Percentiles rank a stretch among this genome's conserved stretches.
These are phyloP conservation scores for Plasmodium coatneyi DNA, from an alignment of 169 alveolate species.

Conservation along the genomic window DNA sequence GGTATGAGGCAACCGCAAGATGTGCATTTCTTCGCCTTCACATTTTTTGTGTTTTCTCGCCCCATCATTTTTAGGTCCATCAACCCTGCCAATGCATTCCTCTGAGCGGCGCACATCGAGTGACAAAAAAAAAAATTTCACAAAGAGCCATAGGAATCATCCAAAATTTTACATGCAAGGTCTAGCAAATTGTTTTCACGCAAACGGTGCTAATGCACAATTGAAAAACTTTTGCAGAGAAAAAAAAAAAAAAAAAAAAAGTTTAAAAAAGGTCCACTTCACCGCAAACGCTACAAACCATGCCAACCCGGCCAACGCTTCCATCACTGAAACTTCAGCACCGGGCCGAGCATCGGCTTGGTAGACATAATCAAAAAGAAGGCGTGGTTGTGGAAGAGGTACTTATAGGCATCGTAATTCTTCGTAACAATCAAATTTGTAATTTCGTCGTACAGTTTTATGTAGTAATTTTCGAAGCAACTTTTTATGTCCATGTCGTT, in stretches of 20 bases:
- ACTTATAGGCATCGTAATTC: slow-evolving; percentile 47
- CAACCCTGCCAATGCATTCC: not conserved
- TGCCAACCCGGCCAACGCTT: not conserved
- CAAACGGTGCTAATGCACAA: not conserved
- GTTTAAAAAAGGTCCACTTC: not conserved
- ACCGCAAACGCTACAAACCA: not conserved
- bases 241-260: not conserved
- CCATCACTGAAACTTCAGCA: slow-evolving; percentile 26
- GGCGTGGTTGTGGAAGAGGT: slow-evolving; percentile 51
- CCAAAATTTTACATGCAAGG: not conserved
- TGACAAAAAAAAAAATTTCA: not conserved
- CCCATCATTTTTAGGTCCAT: not conserved
- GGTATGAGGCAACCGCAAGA: not conserved
- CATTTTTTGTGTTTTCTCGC: not conserved
- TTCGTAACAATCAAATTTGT: slow-evolving; percentile 27
- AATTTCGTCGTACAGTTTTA: slow-evolving; percentile 60
- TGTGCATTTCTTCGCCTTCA: not conserved
- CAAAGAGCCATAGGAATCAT: not conserved
- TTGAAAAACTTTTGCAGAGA: not conserved
- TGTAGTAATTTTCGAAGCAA: slow-evolving; percentile 48
- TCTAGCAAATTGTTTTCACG: not conserved
- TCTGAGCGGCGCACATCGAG: not conserved
- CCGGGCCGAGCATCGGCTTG: slow-evolving; percentile 62
- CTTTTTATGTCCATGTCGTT: slow-evolving; percentile 45
- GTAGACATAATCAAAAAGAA: slow-evolving; percentile 67